phyloP scores from a whole-genome alignment of 2,329 filamentous ascomycete species.

The Lomentospora prolificans region DNA sequence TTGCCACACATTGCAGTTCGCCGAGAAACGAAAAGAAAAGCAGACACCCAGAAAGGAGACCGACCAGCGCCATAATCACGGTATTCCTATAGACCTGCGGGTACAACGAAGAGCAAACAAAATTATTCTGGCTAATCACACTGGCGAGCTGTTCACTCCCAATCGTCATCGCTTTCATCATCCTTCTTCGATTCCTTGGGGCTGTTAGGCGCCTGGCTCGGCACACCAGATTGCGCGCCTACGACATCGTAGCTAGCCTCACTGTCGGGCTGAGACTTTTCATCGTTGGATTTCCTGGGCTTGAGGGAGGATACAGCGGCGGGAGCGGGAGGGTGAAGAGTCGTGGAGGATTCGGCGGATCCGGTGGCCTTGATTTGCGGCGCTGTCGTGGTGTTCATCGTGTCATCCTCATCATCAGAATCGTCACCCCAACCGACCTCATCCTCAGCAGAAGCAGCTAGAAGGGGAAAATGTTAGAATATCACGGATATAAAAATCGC shows the following conservation, averaged over 20 bases:
- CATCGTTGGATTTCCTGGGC: constrained; percentile 68
- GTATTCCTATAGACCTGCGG: constrained; percentile 3
- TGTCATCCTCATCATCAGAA: constrained; percentile 39
- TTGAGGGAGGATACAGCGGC: constrained; percentile 35
- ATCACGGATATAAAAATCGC: constrained; percentile 11
- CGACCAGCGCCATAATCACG: constrained; percentile 5
- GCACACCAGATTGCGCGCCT: constrained; percentile 62
- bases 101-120: too few relatives aligned
- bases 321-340: constrained; percentile 40
- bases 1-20: constrained; percentile 7
- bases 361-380: constrained; percentile 27
- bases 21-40: background rate
- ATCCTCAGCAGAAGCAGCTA: constrained; percentile 60
- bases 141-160: constrained; percentile 61
- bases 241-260: constrained; percentile 96
- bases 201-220: constrained; percentile 66
- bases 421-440: constrained; percentile 67
- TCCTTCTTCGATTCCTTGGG: constrained; percentile 46
- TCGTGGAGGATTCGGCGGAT: constrained; percentile 49
- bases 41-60: constrained; percentile 1
- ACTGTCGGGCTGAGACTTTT: constrained; percentile 83
- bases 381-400: constrained; percentile 6
- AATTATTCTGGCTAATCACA: too few relatives aligned
- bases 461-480: background rate
- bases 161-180: constrained; percentile 63